Conservation (phyloP, 257 asterid species). For the Nicotiana benthamiana region DNA sequence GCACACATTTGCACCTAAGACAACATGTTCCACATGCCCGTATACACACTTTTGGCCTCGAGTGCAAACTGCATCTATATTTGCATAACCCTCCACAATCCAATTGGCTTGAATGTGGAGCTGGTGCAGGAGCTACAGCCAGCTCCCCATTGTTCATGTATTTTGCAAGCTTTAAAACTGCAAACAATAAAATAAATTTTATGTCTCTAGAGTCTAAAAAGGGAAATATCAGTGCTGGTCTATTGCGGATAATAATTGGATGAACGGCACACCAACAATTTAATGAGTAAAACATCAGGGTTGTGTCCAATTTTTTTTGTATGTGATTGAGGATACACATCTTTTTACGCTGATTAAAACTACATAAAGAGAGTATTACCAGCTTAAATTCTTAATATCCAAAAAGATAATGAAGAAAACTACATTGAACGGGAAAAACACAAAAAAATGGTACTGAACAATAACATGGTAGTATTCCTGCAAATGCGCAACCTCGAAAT, state of each 20-base stretch:
- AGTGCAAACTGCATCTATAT: constrained; percentile 48
- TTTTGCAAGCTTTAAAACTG: constrained; percentile 21
- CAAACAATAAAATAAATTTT: background rate
- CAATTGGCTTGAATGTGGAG: constrained; percentile 3
- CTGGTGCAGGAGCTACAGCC: constrained; percentile 26
- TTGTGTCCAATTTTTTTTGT: background rate
- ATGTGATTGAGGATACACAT: background rate
- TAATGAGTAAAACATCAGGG: background rate
- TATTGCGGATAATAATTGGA: too few relatives aligned
- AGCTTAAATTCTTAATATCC: too few relatives aligned
- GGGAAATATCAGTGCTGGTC: too few relatives aligned
- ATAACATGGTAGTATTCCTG: too few relatives aligned
- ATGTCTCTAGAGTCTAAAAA: too few relatives aligned
- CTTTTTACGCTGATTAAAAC: too few relatives aligned
- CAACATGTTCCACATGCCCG: constrained; percentile 67
- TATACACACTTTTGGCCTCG: constrained; percentile 39
- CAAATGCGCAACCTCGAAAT: too few relatives aligned
- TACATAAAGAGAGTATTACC: too few relatives aligned
- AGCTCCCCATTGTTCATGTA: constrained; percentile 10
- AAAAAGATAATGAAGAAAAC: too few relatives aligned
- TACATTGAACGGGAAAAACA: too few relatives aligned
- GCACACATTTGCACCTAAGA: constrained; percentile 56
- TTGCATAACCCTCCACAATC: constrained; percentile 45
- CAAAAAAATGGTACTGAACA: too few relatives aligned
- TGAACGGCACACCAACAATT: too few relatives aligned